Evolutionary conservation across 345 rosid genomes (phyloP).

Genomic region (Hibiscus mutabilis): DNA sequence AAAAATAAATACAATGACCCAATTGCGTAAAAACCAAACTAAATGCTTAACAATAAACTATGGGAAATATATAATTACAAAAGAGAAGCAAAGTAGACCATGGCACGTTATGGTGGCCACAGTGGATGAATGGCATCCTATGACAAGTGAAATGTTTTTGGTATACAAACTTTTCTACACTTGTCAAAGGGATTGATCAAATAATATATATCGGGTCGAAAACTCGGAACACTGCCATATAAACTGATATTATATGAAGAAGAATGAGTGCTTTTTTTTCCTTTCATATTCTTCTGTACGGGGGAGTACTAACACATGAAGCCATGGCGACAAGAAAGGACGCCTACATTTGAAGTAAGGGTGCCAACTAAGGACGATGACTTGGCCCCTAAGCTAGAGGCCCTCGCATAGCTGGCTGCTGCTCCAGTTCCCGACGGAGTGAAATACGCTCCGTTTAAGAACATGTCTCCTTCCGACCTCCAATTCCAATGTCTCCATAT

Average conservation of each 20-base stretch:
- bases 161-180: constrained; percentile 19
- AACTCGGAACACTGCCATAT: too few relatives aligned
- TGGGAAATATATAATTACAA: background rate
- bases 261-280: constrained; percentile 1
- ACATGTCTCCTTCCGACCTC: constrained; percentile 57
- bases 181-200: constrained; percentile 21
- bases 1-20: background rate
- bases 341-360: constrained; percentile 46
- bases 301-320: constrained; percentile 37
- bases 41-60: background rate
- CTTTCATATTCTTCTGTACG: background rate
- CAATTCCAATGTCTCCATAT: constrained; percentile 55
- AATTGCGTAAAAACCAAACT: too few relatives aligned
- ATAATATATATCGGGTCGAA: background rate
- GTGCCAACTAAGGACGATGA: constrained; percentile 45
- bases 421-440: constrained; percentile 43
- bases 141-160: background rate
- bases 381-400: constrained; percentile 59
- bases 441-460: constrained; percentile 51
- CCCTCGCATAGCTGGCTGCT: constrained; percentile 51
- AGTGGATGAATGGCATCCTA: too few relatives aligned
- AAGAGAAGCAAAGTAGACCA: too few relatives aligned
- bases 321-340: constrained; percentile 41
- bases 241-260: background rate
- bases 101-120: too few relatives aligned